These are phyloP conservation scores for Stachybotrys echinatus DNA, from an alignment of 2,329 filamentous ascomycete genomes.

Conservation along the genomic window DNA sequence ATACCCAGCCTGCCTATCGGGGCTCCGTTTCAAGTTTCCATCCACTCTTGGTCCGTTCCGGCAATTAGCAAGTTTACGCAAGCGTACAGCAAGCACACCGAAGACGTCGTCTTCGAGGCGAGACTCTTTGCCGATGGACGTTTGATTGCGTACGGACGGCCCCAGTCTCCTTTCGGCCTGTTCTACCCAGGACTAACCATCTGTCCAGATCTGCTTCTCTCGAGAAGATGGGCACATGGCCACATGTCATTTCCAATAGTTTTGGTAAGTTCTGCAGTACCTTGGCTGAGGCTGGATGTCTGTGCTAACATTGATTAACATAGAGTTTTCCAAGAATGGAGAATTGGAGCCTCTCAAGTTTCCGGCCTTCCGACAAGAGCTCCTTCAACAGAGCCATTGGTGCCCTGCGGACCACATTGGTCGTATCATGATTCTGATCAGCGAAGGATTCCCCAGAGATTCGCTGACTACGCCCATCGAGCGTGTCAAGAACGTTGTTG, in stretches of 20 bases:
- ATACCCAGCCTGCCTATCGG: conserved; percentile 58
- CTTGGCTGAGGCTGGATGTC: too few species aligned
- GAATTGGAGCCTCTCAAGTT: conserved; percentile 62
- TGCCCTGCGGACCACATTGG: conserved; percentile 65
- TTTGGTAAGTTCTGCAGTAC: conserved; percentile 26
- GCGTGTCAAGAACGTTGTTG: conserved; percentile 65
- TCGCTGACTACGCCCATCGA: conserved; percentile 52
- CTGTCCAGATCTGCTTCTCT: conserved; percentile 47
- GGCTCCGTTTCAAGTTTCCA: conserved; percentile 62
- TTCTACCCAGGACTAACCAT: neutral
- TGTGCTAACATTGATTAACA: neutral
- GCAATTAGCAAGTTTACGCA: conserved; percentile 52
- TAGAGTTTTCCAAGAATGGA: conserved; percentile 50
- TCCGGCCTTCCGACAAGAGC: conserved; percentile 63
- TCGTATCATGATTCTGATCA: conserved; percentile 70
- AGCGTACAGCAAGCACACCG: conserved; percentile 48
- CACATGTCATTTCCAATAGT: conserved; percentile 40
- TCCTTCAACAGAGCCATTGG: conserved; percentile 67
- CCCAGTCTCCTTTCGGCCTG: neutral
- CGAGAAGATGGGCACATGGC: conserved; percentile 43
- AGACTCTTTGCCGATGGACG: conserved; percentile 65
- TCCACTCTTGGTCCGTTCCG: conserved; percentile 68
- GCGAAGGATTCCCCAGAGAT: conserved; percentile 62
- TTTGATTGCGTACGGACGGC: conserved; percentile 46
- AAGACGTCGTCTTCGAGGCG: conserved; percentile 57